Evolutionary conservation across 2,329 filamentous ascomycete genomes (phyloP), one percentile per base, ranked within the genome.

Genomic region (Botryosphaeria dothidea): DNA sequence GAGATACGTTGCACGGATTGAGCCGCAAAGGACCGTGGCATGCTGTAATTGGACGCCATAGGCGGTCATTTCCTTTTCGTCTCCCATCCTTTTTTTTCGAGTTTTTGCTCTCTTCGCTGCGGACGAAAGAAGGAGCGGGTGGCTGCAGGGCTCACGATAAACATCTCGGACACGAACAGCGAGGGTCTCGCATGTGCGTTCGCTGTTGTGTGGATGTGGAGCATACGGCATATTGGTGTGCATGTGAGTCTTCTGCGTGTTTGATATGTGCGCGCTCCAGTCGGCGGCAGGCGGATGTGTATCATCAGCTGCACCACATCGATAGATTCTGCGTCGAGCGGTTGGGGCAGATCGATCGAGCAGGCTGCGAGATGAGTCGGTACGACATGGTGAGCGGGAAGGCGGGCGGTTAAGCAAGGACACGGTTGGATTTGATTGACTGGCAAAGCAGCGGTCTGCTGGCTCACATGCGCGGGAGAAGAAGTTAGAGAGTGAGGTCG

Each of bases 11-110:
- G 38, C 54, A 58, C 54, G 17, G 54, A 31, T 58, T 58, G 54
- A 58, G 54, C 54, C 54, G 36, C 54, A 56, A 58, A 21, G 54
- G 38, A 45, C 54, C 54, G 54, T 58, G 54, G 54, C 54, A 58
- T 29, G 54, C 17, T 23, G 25, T 58, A 25, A 58, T 58, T 58
- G 54, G 54, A 31, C 38, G 54, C 54, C 54, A 31, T 51, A 6
- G 17, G 36, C 11, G 38, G 38, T 45, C 36, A n/a, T 15, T 9
- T 41, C 25, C 21, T 15, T n/a, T 29, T 23, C 9, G 13, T 38
- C 34, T 56, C 21, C 23, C 13, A 8, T 27, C 9, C 19, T 21
- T 17, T 13, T 31, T 29, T 13, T 19, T 25, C n/a, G n/a, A n/a
- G n/a, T 17, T 41, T 31, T 31, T 9, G 29, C 36, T 58, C 19